phyloP scores from a whole-genome alignment of 2,329 filamentous ascomycete species.

The Clarireedia monteithiana region DNA sequence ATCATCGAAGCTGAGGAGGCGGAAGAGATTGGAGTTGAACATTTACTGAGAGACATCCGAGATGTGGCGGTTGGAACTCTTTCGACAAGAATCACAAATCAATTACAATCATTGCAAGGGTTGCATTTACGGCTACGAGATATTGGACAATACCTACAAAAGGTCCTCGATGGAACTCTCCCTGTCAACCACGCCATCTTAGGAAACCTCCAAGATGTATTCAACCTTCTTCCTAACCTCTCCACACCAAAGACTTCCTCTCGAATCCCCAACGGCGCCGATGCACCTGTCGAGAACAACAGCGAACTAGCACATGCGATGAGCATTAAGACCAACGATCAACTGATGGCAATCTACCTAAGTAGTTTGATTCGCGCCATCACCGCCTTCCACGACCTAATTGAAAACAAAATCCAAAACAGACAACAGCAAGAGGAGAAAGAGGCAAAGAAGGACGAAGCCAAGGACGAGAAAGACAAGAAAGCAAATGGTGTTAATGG shows the following conservation, averaged over 20 bases:
- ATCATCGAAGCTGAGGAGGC: conserved; percentile 99
- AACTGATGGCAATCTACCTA: conserved; percentile 96
- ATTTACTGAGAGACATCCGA: conserved; percentile 93
- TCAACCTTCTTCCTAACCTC: conserved; percentile 95
- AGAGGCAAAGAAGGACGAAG: conserved; percentile 65
- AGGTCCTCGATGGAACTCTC: conserved; percentile 85
- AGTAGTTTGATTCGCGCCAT: conserved; percentile 95
- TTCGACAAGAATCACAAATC: conserved; percentile 93
- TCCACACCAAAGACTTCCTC: conserved; percentile 68
- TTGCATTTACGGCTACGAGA: conserved; percentile 90
- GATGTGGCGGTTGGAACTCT: conserved; percentile 96
- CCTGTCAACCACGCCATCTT: conserved; percentile 97
- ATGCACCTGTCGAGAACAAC: conserved; percentile 48
- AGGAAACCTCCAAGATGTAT: conserved; percentile 97
- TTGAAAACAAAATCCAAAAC: conserved; percentile 99
- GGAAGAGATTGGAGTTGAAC: conserved; percentile 97
- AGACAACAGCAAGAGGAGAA: conserved; percentile 94
- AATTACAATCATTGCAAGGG: conserved; percentile 93
- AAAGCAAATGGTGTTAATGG: conserved; percentile 51
- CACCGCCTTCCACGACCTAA: conserved; percentile 96
- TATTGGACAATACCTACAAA: conserved; percentile 91
- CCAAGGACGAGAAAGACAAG: conserved; percentile 57
- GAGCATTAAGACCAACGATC: conserved; percentile 98
- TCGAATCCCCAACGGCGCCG: conserved; percentile 38
- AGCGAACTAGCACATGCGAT: conserved; percentile 90